phyloP scores from a whole-genome alignment of 495 filamentous ascomycete genomes.

The Articulospora tetracladia region DNA sequence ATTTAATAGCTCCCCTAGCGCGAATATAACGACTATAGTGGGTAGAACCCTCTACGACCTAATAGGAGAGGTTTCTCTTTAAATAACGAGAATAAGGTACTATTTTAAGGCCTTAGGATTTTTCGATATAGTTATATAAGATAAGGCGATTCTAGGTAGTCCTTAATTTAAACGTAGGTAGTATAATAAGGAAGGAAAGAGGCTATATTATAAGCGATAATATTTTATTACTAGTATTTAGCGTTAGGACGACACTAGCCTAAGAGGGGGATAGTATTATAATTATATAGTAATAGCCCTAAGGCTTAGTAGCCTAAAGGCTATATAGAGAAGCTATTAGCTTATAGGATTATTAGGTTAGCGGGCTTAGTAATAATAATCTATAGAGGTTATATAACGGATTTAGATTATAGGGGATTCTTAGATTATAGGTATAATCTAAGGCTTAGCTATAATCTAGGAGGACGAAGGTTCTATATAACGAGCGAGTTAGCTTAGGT shows the following conservation, averaged over 20 bases:
- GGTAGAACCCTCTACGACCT: background rate
- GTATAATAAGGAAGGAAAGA: constrained; percentile 1
- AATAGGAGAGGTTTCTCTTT: background rate
- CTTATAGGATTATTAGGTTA: no score
- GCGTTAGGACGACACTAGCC: background rate
- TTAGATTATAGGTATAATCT: background rate
- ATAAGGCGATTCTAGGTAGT: background rate
- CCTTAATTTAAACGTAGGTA: background rate
- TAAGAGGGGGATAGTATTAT: constrained; percentile 2
- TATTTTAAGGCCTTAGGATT: background rate
- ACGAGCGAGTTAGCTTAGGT: no score
- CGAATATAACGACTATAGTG: background rate
- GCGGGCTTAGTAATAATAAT: no score
- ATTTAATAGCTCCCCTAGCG: background rate
- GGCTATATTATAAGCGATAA: background rate
- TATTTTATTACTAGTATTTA: background rate
- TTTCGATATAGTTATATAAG: background rate
- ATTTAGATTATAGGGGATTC: no score
- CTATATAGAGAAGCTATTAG: no score
- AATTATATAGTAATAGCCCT: no score
- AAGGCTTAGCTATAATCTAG: background rate
- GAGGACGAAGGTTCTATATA: no score
- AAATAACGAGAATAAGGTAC: background rate
- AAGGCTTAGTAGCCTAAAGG: no score
- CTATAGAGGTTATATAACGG: no score